Evolutionary conservation across 2,329 filamentous ascomycete genomes (phyloP), one percentile per base, ranked within the genome.

Genomic region (Paramyrothecium sp.): DNA sequence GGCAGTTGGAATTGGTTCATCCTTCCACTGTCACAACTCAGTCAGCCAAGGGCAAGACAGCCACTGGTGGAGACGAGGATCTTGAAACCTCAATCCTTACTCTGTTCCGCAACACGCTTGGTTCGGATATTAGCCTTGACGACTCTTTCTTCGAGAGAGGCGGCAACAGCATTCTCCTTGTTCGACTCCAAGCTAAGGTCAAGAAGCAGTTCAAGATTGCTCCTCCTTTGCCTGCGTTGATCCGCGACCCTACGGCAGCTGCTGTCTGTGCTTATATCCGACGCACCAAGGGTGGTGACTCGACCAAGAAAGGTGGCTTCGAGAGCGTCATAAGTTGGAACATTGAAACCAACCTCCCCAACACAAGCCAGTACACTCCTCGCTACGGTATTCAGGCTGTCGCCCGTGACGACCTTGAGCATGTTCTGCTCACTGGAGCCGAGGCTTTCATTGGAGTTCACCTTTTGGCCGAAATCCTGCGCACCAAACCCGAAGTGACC

Each of bases 111-210:
- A 41, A 55, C 34, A 59, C 58, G 16, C 57, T 65, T 17, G 62
- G 62, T 17, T 53, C 54, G 19, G 59, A 62, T 2, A 54, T 62
- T 22, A 46, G 46, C 20, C 53, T 62, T 12, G 22, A 55, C 23
- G 64, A 67, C 34, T 65, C 62, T 30, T 66, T 67, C 56, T 68
- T 68, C 53, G 62, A 67, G 50, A 59, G 57, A 19, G 66, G 66
- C 10, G 65, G 65, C 44, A 65, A 68, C 56, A 65, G 63, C 33
- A 61, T 67, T 41, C 61, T 67, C 11, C 61, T 66, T 19, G 60
- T 67, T 21, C 54, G 66, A 11, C 65, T 68, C 17, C 63, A 66
- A 47, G 62, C 64, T 21, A 61, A 60, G 49, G 54, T 69, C 44
- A 66, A 64, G 56, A 65, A 63, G 52, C 60, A 61, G 30, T 64